phyloP scores from a whole-genome alignment of 768 basidiomycete genomes.

The Tulasnella sp. region DNA sequence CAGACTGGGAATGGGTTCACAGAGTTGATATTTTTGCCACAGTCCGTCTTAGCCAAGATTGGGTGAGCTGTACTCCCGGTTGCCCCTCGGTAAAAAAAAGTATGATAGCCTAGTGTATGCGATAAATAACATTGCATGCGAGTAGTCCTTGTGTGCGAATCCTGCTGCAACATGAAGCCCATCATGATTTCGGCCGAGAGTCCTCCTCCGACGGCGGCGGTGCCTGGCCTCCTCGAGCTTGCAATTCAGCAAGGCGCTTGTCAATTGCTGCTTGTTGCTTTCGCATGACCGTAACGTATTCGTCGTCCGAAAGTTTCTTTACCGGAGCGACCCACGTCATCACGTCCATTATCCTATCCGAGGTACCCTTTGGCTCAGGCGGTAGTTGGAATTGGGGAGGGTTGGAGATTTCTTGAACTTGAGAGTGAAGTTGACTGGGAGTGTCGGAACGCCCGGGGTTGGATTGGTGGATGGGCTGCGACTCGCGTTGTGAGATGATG shows the following conservation, averaged over 20 bases:
- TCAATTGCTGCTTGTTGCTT: slow-evolving; percentile 48
- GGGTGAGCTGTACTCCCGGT: neutral
- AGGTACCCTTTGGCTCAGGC: slow-evolving; percentile 21
- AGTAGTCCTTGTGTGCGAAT: neutral
- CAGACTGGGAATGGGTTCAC: slow-evolving; percentile 51
- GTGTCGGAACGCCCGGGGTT: neutral
- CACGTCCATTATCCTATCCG: slow-evolving; percentile 28
- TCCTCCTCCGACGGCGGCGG: neutral
- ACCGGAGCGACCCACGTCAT: slow-evolving; percentile 42
- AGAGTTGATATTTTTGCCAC: slow-evolving; percentile 36
- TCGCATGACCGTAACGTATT: slow-evolving; percentile 55
- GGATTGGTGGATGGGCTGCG: neutral
- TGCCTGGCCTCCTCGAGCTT: slow-evolving; percentile 26
- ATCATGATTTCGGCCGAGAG: neutral
- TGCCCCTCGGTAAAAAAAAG: neutral
- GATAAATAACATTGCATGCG: neutral
- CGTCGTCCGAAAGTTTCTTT: slow-evolving; percentile 57
- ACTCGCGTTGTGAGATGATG: neutral
- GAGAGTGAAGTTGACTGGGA: neutral
- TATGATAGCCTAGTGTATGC: neutral
- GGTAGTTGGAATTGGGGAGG: neutral
- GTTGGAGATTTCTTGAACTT: slow-evolving; percentile 26
- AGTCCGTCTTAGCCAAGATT: neutral
- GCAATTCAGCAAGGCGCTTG: slow-evolving; percentile 45
- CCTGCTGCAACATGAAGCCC: neutral